Evolutionary conservation across 1,284 basidiomycete species (phyloP), one percentile per base, ranked within the genome.

Genomic region (Anthracocystis walkeri): DNA sequence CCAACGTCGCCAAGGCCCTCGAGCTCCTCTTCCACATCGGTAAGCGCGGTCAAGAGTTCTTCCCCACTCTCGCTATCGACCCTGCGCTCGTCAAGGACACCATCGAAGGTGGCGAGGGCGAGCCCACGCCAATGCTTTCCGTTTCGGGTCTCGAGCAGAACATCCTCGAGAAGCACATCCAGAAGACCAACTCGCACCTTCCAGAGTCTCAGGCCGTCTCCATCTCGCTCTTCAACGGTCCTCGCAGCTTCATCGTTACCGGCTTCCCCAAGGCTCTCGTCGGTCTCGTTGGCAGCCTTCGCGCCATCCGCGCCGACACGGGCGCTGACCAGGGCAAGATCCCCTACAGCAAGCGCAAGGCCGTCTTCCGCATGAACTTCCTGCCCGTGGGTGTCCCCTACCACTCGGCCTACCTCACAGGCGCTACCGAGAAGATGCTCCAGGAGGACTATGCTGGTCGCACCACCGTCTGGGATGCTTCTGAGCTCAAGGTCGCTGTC

Each of bases 11-110:
- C 84, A 95, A 96, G 86, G 93, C 94, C 29, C 86, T 97, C 78
- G 91, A 89, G 79, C 95, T 95, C 90, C 90, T 97, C 44, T 96
- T 98, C 89, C 95, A 91, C 88, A 92, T 93, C 78, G 94, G 95
- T 79, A 90, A 95, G 72, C 92, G 95, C 65, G 95, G 93, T 44
- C 95, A 97, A 87, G 91, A 95, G 84, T 91, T 91, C 20, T 99
- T 99, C 90, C 96, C 97, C n/a, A 88, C 95, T 31, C 90, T 95
- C 65, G 90, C 95, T 1, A 87, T 99, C 61, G 94, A 97, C 82
- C 95, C 95, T 7, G 88, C 89, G 75, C 91, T 99, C 72, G 89
- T 96, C 65, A 89, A 92, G 81, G 94, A 97, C 81, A 89, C 93
- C 42, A 87, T 96, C 69, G 93, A 95, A 58, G 93, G 94, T 62